A percentile compares a stretch with the other conserved stretches of the same genome.
Conservation (phyloP, 495 filamentous ascomycete species). For the Penicillium turbatum region DNA sequence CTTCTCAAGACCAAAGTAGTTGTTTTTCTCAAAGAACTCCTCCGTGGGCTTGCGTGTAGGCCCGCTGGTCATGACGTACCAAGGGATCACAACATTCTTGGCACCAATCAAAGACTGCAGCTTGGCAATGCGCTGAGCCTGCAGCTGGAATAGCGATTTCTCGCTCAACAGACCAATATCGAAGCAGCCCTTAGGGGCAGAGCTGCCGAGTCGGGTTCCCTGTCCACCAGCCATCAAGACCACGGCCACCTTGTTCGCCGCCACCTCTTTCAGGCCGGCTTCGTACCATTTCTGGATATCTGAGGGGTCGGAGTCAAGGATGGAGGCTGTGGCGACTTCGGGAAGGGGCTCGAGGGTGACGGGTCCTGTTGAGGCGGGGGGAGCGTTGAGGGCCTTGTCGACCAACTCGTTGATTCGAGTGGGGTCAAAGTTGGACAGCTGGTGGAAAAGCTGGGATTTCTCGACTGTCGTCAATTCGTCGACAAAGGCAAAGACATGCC, state of each 20-base stretch:
- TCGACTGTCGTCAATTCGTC: conserved; percentile 69
- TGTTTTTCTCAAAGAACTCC: conserved; percentile 83
- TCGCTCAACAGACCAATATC: conserved; percentile 88
- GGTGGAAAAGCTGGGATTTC: conserved; percentile 74
- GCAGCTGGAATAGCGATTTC: conserved; percentile 96
- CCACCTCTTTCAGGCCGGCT: conserved; percentile 77
- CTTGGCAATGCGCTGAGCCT: conserved; percentile 87
- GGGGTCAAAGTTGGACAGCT: conserved; percentile 76
- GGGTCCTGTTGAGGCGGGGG: conserved; percentile 47
- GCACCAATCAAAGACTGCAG: conserved; percentile 76
- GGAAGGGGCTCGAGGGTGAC: conserved; percentile 81
- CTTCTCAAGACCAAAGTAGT: conserved; percentile 82
- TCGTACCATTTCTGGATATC: conserved; percentile 84
- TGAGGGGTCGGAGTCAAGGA: conserved; percentile 78
- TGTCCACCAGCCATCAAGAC: conserved; percentile 97
- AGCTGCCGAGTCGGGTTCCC: conserved; percentile 90
- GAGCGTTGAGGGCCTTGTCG: conserved; percentile 74
- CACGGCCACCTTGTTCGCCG: conserved; percentile 85
- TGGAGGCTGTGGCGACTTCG: conserved; percentile 80
- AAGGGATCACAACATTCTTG: conserved; percentile 72
- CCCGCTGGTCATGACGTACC: conserved; percentile 99
- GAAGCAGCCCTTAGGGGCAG: conserved; percentile 93
- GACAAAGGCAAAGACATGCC: conserved; percentile 88
- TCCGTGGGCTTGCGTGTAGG: conserved; percentile 91
- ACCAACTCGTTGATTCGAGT: conserved; percentile 77